These are phyloP conservation scores for Gloeopeniophorella convolvens DNA, from an alignment of 768 basidiomycete species.

Conservation along the genomic window DNA sequence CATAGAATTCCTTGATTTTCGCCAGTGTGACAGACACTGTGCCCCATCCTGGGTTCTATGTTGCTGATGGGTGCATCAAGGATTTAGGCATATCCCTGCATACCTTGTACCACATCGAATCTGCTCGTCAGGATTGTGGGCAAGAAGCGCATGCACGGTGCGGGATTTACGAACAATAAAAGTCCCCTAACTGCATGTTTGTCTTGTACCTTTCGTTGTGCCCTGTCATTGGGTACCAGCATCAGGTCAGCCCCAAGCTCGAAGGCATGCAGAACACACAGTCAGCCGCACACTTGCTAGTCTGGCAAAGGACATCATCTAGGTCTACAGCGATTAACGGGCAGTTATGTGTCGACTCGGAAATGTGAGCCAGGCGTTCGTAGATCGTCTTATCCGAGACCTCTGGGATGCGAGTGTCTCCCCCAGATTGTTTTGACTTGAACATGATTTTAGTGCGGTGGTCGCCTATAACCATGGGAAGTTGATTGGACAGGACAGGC, in stretches of 20 bases:
- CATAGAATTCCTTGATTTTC: slow-evolving; percentile 17
- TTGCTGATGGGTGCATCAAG: neutral
- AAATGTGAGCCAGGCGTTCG: neutral
- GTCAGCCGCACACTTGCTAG: slow-evolving; percentile 12
- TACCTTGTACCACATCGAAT: slow-evolving; percentile 19
- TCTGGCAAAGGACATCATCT: slow-evolving; percentile 17
- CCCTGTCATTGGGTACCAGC: slow-evolving; percentile 3
- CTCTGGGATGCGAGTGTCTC: neutral
- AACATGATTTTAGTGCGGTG: too few relatives aligned
- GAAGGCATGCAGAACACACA: slow-evolving; percentile 4
- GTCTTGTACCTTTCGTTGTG: slow-evolving; percentile 16
- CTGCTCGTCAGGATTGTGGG: neutral
- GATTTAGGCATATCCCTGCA: neutral
- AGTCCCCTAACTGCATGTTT: slow-evolving; percentile 15
- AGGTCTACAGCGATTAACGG: slow-evolving; percentile 15
- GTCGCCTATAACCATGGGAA: too few relatives aligned
- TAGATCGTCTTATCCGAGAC: slow-evolving; percentile 1
- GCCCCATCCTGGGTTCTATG: slow-evolving; percentile 19
- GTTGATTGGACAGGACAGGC: too few relatives aligned
- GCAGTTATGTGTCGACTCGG: neutral
- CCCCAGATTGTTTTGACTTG: too few relatives aligned
- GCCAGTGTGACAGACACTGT: slow-evolving; percentile 8
- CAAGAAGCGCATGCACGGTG: neutral
- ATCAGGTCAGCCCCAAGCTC: neutral
- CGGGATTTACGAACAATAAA: slow-evolving; percentile 12